Base-by-base conservation (phyloP, 352 stramenopile genomes). In the Phytophthora podocarpi region DNA sequence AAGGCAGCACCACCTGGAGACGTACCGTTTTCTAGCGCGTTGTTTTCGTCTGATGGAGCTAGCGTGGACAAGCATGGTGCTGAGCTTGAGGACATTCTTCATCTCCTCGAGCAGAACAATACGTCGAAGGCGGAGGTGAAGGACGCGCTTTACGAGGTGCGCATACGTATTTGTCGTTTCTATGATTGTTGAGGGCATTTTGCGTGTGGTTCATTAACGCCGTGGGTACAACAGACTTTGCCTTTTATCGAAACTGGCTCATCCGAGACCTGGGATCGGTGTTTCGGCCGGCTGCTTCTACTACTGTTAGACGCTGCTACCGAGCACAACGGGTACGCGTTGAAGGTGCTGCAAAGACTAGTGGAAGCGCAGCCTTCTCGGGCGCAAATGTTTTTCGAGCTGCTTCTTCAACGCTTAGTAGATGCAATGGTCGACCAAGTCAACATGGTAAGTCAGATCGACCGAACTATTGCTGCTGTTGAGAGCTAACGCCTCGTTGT, bases 321-420 rank as follows among this genome's bases (percentile, higher is more conserved):
- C 7, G 76, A 87, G 12, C 73, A 74, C 1, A 73, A 87, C 26
- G 58, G 76, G 10, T 72, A 72, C 15, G 78, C 79, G 0, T 59
- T 91, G n/a, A 84, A 82, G 16, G 72, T 89, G 35, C 41, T 92
- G 0, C 67, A 81, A 32, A 59, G 57, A 11, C 53, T 92, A 15
- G 64, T 92, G 5, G 47, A 71, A 32, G 49, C 56, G 15, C 79
- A 87, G 26, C 54, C 67, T 11, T 52, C 57, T 28, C 81, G 76
- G 6, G 66, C 71, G 0, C 62, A 89, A 48, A 69, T 75, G 47
- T 89, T 82, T 59, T 74, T 85, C 27, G 71, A 87, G 28, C 61
- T 78, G n/a, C 79, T 92, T 53, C 53, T 90, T 15, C 49, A 82
- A 24, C 76, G 79, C 3, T 67, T 93, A 13, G 59, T 89, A 6